These are phyloP conservation scores for Elymus sibiricus DNA, from an alignment of 176 grass and related monocot genomes.

Conservation along the genomic window DNA sequence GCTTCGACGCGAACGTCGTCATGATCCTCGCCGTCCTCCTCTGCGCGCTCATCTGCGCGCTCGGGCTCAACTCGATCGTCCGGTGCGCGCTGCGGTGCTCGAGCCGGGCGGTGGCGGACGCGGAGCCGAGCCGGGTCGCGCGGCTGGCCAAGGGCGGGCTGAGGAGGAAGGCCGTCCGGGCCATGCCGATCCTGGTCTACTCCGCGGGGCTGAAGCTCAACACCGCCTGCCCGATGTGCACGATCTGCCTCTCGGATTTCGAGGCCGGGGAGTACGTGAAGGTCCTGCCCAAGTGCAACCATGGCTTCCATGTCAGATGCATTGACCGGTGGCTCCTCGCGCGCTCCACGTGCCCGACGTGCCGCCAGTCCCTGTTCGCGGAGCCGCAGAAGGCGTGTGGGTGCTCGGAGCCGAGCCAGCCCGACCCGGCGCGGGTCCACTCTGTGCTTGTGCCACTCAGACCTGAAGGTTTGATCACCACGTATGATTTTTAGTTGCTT, in stretches of 20 bases:
- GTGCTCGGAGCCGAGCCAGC: slow-evolving; percentile 32
- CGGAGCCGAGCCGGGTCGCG: slow-evolving; percentile 15
- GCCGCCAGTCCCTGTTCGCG: slow-evolving; percentile 56
- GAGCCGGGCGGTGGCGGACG: slow-evolving; percentile 27
- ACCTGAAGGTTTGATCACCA: slow-evolving; percentile 65
- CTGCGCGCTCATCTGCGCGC: slow-evolving; percentile 70
- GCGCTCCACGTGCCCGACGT: slow-evolving; percentile 75
- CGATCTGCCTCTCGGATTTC: slow-evolving; percentile 81
- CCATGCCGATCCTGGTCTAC: slow-evolving; percentile 71
- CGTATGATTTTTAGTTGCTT: slow-evolving; percentile 48
- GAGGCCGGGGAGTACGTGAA: slow-evolving; percentile 64
- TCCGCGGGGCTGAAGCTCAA: slow-evolving; percentile 43
- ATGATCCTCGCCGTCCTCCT: slow-evolving; percentile 84
- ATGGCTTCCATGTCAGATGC: slow-evolving; percentile 88
- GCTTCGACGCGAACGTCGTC: slow-evolving; percentile 71
- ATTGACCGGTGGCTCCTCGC: slow-evolving; percentile 86
- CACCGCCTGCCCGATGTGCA: slow-evolving; percentile 52
- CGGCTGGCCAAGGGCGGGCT: slow-evolving; percentile 54
- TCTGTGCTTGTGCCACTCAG: slow-evolving; percentile 48
- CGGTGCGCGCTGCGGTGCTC: slow-evolving; percentile 66
- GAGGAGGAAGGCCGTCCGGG: slow-evolving; percentile 61
- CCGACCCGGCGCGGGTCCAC: not conserved
- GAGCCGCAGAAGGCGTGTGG: slow-evolving; percentile 44
- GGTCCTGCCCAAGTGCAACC: slow-evolving; percentile 76
- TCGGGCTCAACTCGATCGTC: slow-evolving; percentile 76